These are phyloP conservation scores for Medicago arabica DNA, from an alignment of 306 rosid genomes.

Conservation along the genomic window DNA sequence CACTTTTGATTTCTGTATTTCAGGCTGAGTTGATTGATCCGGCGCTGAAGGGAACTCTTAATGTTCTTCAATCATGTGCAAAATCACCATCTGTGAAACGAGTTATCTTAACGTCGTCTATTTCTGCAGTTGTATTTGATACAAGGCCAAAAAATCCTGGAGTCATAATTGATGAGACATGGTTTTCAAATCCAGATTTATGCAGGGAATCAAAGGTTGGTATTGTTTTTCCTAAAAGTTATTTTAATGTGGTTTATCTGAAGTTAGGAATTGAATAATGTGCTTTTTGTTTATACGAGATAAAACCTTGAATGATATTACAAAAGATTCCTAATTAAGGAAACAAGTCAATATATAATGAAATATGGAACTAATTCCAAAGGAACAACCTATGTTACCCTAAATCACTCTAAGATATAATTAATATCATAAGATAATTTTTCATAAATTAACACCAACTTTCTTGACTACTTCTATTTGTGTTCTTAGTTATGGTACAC, in stretches of 20 bases:
- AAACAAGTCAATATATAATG: neutral
- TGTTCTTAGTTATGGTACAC: constrained; percentile 69
- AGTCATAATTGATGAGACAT: constrained; percentile 48
- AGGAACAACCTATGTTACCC: neutral
- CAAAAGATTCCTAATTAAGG: neutral
- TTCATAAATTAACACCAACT: neutral
- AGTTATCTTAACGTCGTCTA: constrained; percentile 51
- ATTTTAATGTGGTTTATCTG: neutral
- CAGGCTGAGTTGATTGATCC: constrained; percentile 54
- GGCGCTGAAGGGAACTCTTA: constrained; percentile 57
- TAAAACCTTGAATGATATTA: no score
- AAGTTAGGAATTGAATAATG: no score
- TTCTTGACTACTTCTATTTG: constrained; percentile 17
- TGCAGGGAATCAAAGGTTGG: constrained; percentile 44
- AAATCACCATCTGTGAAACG: constrained; percentile 49
- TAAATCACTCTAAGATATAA: neutral
- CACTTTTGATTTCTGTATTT: constrained; percentile 27
- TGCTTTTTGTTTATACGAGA: no score
- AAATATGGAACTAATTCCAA: neutral
- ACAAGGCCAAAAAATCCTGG: constrained; percentile 43
- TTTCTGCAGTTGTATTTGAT: constrained; percentile 18
- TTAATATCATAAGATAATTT: neutral
- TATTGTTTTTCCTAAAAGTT: neutral
- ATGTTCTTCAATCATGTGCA: constrained; percentile 58
- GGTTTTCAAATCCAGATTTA: constrained; percentile 49